A percentile compares a stretch with the other conserved stretches of the same genome.
Conservation (phyloP, 176 grass and related monocot species). For the Carex cristatella region DNA sequence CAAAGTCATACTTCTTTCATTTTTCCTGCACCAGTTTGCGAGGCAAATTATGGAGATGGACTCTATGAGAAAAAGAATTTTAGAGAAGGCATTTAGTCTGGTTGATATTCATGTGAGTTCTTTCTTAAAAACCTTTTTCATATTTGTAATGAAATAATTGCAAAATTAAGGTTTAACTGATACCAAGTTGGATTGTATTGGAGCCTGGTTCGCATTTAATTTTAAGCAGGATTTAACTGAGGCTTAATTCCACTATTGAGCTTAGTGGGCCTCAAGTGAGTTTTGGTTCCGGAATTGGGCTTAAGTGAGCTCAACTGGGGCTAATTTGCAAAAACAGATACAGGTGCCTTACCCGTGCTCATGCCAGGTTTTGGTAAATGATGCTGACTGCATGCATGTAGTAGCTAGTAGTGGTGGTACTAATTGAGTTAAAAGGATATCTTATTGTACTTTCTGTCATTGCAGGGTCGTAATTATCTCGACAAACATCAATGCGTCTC, state of each 20-base stretch:
- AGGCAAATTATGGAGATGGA: constrained; percentile 82
- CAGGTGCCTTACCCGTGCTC: background rate
- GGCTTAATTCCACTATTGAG: background rate
- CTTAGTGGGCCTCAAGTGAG: background rate
- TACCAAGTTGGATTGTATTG: background rate
- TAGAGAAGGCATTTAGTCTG: constrained; percentile 88
- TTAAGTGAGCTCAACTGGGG: background rate
- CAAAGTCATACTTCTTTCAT: background rate
- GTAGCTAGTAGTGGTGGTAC: constrained; percentile 6
- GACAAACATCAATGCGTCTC: constrained; percentile 69
- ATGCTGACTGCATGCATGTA: background rate
- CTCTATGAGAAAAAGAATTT: constrained; percentile 56
- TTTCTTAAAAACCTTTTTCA: constrained; percentile 25
- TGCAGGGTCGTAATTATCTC: constrained; percentile 60
- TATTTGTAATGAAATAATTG: background rate
- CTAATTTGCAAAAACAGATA: background rate
- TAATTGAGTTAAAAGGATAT: background rate
- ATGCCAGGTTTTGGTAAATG: background rate
- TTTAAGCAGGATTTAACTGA: background rate
- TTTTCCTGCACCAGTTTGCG: constrained; percentile 60
- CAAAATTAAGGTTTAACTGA: background rate
- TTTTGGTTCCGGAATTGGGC: background rate
- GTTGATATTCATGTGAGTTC: constrained; percentile 67
- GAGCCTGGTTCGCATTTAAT: background rate
- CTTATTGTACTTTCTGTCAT: constrained; percentile 27